These are phyloP conservation scores for Fusarium caatingaense DNA, from an alignment of 2,329 filamentous ascomycete species.

Conservation along the genomic window DNA sequence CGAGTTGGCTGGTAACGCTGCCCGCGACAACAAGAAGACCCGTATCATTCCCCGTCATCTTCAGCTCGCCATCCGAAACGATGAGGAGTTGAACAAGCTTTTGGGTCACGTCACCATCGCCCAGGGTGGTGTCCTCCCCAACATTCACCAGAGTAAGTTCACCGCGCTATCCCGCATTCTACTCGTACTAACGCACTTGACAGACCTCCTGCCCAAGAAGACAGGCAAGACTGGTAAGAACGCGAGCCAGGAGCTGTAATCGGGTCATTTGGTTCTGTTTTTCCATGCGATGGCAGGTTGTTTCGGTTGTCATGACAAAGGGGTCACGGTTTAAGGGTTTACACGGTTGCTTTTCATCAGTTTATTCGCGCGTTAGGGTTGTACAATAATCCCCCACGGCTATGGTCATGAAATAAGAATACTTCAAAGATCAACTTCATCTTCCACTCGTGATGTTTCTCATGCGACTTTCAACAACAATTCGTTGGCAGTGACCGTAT, in stretches of 20 bases:
- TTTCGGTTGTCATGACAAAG: constrained; percentile 85
- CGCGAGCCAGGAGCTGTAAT: constrained; percentile 93
- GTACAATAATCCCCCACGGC: constrained; percentile 79
- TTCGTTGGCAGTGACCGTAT: background rate
- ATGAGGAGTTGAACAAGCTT: constrained; percentile 99
- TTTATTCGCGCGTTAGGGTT: constrained; percentile 68
- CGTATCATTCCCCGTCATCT: constrained; percentile 99
- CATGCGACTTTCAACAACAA: background rate
- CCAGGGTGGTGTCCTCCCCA: constrained; percentile 95
- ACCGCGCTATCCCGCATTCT: background rate
- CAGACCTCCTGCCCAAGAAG: constrained; percentile 99
- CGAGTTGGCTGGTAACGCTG: constrained; percentile 97
- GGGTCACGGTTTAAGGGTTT: constrained; percentile 82
- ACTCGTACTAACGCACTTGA: constrained; percentile 52
- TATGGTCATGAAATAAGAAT: constrained; percentile 73
- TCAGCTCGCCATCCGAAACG: constrained; percentile 98
- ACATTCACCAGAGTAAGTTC: constrained; percentile 93
- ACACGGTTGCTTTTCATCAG: constrained; percentile 65
- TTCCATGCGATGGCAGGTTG: constrained; percentile 69
- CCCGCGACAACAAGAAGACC: constrained; percentile 99
- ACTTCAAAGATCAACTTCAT: constrained; percentile 55
- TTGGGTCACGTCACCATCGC: constrained; percentile 96
- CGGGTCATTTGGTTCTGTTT: constrained; percentile 59
- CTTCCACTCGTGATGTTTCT: background rate
- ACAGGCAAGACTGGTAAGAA: constrained; percentile 94